Base-by-base conservation (phyloP, 2,329 filamentous ascomycete species). In the Neofusicoccum kwambonambiense region DNA sequence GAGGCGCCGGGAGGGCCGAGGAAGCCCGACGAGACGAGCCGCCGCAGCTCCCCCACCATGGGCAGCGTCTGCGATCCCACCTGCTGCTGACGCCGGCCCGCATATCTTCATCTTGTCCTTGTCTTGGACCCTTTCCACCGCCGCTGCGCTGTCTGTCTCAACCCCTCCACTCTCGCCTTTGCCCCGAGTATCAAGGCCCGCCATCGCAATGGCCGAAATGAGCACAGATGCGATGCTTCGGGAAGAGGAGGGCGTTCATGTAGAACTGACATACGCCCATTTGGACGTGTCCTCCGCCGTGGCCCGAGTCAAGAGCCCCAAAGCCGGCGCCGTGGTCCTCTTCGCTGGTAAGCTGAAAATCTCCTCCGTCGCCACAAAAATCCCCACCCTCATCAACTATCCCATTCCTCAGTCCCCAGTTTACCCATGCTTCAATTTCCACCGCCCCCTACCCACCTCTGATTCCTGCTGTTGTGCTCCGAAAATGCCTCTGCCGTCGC, bases 311-410 rank as follows among this genome's bases (percentile, higher is more conserved):
- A 88, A 90, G 68, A 91, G 86, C 70, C 88, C 89, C 19, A 84
- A 87, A 70, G 90, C 90, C 11, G 90, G 90, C 5, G 90, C 90
- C 12, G 89, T 92, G 56, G 90, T 93, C 9, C 72, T 93, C 39
- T 93, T 93, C 74, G 88, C 89, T 65, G 90, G 90, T 88, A 81
- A 69, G 34, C 19, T 45, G 11, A 39, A 12, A 34, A 9, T 49
- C n/a, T 15, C 49, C n/a, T 44, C 27, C 27, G 27, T 31, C 27
- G 27, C 27, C 27, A 31, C 27, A 31, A 57, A 57, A 15, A 15
- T 39, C 45, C 34, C 34, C 58, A n/a, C 8, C 19, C 17, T 44
- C 54, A 58, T 65, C 66, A 41, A 31, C 52, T 34, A 49, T 50
- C 44, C 19, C 35, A 42, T 54, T 64, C 62, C 35, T 49, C 51